Evolutionary conservation across 2,329 filamentous ascomycete genomes (phyloP), one percentile per base, ranked within the genome.

Genomic region (Phoma sp.): DNA sequence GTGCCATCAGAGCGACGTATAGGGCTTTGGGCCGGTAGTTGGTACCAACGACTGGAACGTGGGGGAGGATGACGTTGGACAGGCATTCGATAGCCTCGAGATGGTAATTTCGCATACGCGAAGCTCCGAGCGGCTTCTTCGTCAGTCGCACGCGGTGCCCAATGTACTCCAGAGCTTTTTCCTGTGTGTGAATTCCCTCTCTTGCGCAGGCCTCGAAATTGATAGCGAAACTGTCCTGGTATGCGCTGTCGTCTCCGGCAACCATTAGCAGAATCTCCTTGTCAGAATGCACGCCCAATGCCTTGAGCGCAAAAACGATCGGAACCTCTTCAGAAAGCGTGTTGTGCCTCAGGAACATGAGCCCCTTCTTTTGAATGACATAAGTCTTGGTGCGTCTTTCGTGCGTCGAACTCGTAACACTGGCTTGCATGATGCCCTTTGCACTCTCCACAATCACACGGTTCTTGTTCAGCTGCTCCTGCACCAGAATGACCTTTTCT

Each of bases 391-490:
- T 97, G 76, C 98, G 97, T 67, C 96, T 86, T 75, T 98, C 95
- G 75, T 97, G 92, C 1, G 96, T 98, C 25, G 95, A 97, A 85
- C 93, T 74, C 12, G 70, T 99, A 25, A 98, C 95, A 1, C 95
- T 98, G 30, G 96, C 95, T 64, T 93, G 91, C 51, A 98, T 93
- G 60, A 96, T 87, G 56, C 90, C 90, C 77, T 97, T 98, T 78
- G 96, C 96, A 49, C 91, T 88, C 77, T 99, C 96, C 14, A 99
- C 93, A 73, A 99, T 97, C 68, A 99, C 91, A 80, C 95, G 87
- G 77, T 99, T 99, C 84, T 99, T 99, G 83, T 95, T 99, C 72
- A 99, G 81, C 78, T 99, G 95, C 73, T 99, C 96, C 76, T 99
- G 95, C 12, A 99, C 96, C 36, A 99, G 80, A 70, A 99, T 99